Base-by-base conservation (phyloP, 805 yeast genomes). In the Saturnispora sekii region DNA sequence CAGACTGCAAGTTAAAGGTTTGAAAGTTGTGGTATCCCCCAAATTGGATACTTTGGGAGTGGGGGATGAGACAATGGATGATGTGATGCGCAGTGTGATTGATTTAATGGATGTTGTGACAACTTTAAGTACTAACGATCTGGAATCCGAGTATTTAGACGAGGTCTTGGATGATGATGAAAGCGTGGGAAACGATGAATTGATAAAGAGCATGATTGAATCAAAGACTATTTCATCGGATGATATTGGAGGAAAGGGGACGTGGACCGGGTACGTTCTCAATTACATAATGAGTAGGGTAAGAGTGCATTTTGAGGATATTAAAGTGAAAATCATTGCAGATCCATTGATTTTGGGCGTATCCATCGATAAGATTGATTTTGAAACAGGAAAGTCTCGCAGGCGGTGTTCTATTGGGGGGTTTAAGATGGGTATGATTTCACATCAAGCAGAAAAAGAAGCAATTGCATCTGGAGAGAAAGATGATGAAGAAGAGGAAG, bases 241-340 rank as follows among this genome's bases (percentile, higher is more conserved):
- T 12, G 37, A 43, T 36, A 21, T 5, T n/a, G 26, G 37, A 17
- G 41, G 47, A 14, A 21, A 40, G 6, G 38, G 49, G 39, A 53
- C 53, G 31, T 43, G 45, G 45, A 36, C 36, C 2, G 67, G 76
- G 11, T 73, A 67, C 50, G 86, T 86, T 0, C 76, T 79, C 0
- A 88, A 81, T 47, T 68, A 79, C 48, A 85, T 87, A 0, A 59
- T 84, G 15, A 73, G 84, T 51, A 73, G 79, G 50, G 60, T 84
- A 4, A 76, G 68, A 39, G 67, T 82, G 4, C 67, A 60, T n/a
- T 53, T 83, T 5, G 57, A 61, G 10, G 63, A 77, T 50, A 53
- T 79, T 8, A 66, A 62, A 4, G 54, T 82, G 31, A 70, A 72
- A 38, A 50, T 82, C 2, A 61, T 78, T 0, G 63, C 77, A 32